Conservation (phyloP, 768 basidiomycete species). For the Fomitopsis pulvina region DNA sequence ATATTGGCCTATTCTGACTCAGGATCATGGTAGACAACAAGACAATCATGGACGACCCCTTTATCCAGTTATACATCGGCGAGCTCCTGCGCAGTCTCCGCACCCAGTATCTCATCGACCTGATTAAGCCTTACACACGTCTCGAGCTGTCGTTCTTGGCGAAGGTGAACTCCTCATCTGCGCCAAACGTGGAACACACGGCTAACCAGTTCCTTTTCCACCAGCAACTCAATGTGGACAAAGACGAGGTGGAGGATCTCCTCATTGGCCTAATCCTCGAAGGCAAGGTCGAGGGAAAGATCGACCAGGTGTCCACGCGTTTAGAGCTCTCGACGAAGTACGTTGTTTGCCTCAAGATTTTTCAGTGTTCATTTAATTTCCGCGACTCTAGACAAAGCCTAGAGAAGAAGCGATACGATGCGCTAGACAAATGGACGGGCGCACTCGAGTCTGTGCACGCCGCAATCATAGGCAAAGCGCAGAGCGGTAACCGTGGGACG, state of each 20-base stretch:
- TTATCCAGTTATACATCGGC: conserved; percentile 94
- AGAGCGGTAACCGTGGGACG: conserved; percentile 24
- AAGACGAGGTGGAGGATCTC: conserved; percentile 88
- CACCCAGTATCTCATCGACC: conserved; percentile 95
- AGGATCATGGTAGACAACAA: conserved; percentile 61
- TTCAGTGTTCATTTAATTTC: conserved; percentile 4
- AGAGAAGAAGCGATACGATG: conserved; percentile 80
- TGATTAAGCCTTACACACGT: conserved; percentile 96
- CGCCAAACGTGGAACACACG: background rate
- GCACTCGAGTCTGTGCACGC: conserved; percentile 73
- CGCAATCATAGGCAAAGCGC: conserved; percentile 71
- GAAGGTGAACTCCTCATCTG: conserved; percentile 48
- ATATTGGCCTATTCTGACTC: background rate
- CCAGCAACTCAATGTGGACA: conserved; percentile 94
- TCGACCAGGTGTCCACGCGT: conserved; percentile 93
- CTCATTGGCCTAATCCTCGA: conserved; percentile 92
- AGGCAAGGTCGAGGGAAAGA: conserved; percentile 93
- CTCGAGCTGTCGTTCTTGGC: conserved; percentile 91
- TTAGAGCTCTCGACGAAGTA: conserved; percentile 87
- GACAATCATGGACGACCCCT: conserved; percentile 94
- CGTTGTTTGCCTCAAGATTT: conserved; percentile 20
- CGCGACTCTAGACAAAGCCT: conserved; percentile 59
- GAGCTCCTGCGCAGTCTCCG: conserved; percentile 91
- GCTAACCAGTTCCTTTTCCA: background rate
- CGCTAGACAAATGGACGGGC: conserved; percentile 76